Conservation (phyloP, 2,329 filamentous ascomycete genomes). For the Dactylellina sp. region DNA sequence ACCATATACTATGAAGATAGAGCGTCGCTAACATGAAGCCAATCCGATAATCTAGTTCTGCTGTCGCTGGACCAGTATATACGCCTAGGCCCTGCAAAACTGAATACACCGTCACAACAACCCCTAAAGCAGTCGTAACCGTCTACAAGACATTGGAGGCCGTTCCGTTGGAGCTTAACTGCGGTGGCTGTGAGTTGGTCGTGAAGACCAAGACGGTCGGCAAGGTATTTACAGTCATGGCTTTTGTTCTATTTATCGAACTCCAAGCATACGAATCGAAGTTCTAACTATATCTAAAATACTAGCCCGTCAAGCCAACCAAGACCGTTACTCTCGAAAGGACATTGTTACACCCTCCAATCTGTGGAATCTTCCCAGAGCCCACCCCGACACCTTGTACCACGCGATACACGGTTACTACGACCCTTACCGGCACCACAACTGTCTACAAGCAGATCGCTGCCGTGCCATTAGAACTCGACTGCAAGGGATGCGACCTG, state of each 20-base stretch:
- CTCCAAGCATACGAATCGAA: too few species aligned
- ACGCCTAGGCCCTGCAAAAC: constrained; percentile 9
- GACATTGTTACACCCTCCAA: constrained; percentile 4
- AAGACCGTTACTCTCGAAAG: constrained; percentile 7
- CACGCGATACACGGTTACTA: constrained; percentile 29
- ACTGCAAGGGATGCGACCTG: constrained; percentile 35
- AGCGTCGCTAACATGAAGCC: too few species aligned
- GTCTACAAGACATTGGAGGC: constrained; percentile 26
- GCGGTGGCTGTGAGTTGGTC: constrained; percentile 12
- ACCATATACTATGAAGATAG: too few species aligned
- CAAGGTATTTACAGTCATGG: background rate
- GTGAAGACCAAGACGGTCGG: constrained; percentile 18
- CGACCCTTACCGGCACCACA: constrained; percentile 25
- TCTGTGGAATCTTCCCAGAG: constrained; percentile 8
- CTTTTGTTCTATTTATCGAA: too few species aligned
- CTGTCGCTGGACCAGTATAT: constrained; percentile 7
- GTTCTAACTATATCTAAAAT: background rate
- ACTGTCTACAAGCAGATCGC: constrained; percentile 27
- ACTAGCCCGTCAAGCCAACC: constrained; percentile 4
- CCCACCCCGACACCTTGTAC: constrained; percentile 8
- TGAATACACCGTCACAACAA: constrained; percentile 26
- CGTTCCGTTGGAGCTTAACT: constrained; percentile 28
- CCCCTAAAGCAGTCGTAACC: constrained; percentile 12
- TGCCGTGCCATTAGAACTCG: constrained; percentile 26
- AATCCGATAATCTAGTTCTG: constrained; percentile 5